These are phyloP conservation scores for Plantago major DNA, from an alignment of 257 asterid species.

Conservation along the genomic window DNA sequence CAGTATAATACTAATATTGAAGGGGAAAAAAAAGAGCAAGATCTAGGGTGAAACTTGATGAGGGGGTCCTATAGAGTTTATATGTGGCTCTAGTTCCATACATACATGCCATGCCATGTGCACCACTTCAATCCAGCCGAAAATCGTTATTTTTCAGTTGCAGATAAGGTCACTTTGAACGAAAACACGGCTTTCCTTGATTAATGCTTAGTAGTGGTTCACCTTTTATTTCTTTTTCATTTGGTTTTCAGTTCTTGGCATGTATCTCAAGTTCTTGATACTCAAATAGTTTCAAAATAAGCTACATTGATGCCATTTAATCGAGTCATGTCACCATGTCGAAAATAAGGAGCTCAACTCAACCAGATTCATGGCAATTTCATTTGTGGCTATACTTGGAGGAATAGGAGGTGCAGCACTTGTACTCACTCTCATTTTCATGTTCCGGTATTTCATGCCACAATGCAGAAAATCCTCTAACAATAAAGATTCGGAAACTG, in stretches of 20 bases:
- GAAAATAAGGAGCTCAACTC: constrained; percentile 6
- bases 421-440: constrained; percentile 27
- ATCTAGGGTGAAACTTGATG: constrained; percentile 11
- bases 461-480: constrained; percentile 23
- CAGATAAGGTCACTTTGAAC: constrained; percentile 1
- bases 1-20: background rate
- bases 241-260: background rate
- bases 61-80: constrained; percentile 1
- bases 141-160: background rate
- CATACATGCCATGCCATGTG: background rate
- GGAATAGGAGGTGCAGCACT: constrained; percentile 43
- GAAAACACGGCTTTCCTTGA: background rate
- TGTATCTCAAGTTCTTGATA: background rate
- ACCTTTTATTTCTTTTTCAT: background rate
- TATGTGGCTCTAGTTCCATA: background rate
- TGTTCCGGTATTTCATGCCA: constrained; percentile 29
- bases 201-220: background rate
- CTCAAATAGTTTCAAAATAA: constrained; percentile 16
- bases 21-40: background rate
- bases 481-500: constrained; percentile 57
- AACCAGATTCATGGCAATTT: constrained; percentile 35
- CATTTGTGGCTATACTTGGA: constrained; percentile 48
- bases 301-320: constrained; percentile 19
- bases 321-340: constrained; percentile 3
- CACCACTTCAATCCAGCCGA: background rate